These are phyloP conservation scores for Populus hybrid DNA, from an alignment of 441 rosid genomes.

Conservation along the genomic window DNA sequence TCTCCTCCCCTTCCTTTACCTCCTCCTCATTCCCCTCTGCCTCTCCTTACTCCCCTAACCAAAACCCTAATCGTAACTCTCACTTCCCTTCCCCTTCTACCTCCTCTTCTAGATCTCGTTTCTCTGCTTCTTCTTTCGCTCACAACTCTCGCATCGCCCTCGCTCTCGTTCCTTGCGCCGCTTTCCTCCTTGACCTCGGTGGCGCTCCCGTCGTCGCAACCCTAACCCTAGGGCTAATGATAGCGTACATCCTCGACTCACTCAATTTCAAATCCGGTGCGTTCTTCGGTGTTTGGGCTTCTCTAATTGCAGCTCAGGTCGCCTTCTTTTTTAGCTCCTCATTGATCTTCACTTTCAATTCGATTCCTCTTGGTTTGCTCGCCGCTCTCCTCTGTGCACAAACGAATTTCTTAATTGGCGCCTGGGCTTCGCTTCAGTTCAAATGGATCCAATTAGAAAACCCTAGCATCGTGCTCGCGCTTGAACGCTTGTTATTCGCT, in stretches of 20 bases:
- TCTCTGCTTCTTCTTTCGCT: constrained; percentile 72
- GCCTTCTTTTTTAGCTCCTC: constrained; percentile 84
- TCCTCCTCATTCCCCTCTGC: constrained; percentile 42
- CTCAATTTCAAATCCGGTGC: constrained; percentile 72
- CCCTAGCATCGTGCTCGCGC: constrained; percentile 79
- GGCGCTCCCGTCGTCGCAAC: constrained; percentile 74
- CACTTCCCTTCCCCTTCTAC: constrained; percentile 22
- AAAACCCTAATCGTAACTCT: constrained; percentile 3
- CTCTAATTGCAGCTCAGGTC: constrained; percentile 77
- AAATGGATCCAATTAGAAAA: constrained; percentile 91
- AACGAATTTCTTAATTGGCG: constrained; percentile 73
- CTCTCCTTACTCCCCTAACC: constrained; percentile 39
- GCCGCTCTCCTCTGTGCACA: constrained; percentile 74
- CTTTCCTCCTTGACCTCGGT: constrained; percentile 90
- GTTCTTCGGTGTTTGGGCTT: constrained; percentile 80
- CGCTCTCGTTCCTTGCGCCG: constrained; percentile 81
- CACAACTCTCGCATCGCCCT: constrained; percentile 75
- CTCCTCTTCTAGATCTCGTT: constrained; percentile 67
- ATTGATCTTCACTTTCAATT: constrained; percentile 56
- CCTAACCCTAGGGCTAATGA: constrained; percentile 78
- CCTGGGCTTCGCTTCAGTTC: constrained; percentile 94
- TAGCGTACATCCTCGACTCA: constrained; percentile 87
- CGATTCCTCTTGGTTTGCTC: constrained; percentile 54
- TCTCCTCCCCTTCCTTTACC: constrained; percentile 44
- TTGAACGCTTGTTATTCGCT: constrained; percentile 85